These are phyloP conservation scores for Shiraia sp. DNA, from an alignment of 2,329 filamentous ascomycete genomes.

Conservation along the genomic window DNA sequence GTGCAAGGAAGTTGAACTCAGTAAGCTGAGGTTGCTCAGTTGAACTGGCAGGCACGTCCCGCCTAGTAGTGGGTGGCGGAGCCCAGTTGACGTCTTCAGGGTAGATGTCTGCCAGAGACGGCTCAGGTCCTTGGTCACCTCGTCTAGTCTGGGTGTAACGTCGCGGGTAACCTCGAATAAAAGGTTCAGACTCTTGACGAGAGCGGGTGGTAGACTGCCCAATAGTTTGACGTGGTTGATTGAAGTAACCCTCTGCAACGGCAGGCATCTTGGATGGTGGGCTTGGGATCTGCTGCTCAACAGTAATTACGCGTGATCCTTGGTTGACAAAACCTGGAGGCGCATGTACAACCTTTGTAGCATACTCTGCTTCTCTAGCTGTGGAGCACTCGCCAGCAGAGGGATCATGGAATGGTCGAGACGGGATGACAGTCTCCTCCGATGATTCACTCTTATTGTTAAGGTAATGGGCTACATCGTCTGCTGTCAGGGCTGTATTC, in stretches of 20 bases:
- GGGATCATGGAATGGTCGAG: not conserved
- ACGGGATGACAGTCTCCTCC: not conserved
- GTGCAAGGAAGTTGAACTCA: constrained; percentile 1
- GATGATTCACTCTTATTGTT: constrained; percentile 1
- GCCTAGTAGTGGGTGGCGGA: not conserved
- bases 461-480: constrained; percentile 20
- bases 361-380: not conserved
- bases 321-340: constrained; percentile 14
- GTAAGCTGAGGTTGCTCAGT: no score
- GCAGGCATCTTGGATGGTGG: not conserved
- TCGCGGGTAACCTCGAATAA: constrained; percentile 4
- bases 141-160: constrained; percentile 22
- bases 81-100: constrained; percentile 30
- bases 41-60: no score
- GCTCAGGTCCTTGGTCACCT: constrained; percentile 34
- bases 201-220: constrained; percentile 1
- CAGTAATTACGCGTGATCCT: constrained; percentile 7
- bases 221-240: constrained; percentile 4
- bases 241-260: constrained; percentile 3
- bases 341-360: constrained; percentile 8
- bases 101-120: constrained; percentile 36
- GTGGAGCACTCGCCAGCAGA: not conserved
- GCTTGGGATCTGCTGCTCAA: constrained; percentile 2
- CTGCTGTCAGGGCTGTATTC: constrained; percentile 24
- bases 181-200: constrained; percentile 6